Evolutionary conservation across 495 filamentous ascomycete genomes (phyloP).

Genomic region (Clohesyomyces aquaticus): DNA sequence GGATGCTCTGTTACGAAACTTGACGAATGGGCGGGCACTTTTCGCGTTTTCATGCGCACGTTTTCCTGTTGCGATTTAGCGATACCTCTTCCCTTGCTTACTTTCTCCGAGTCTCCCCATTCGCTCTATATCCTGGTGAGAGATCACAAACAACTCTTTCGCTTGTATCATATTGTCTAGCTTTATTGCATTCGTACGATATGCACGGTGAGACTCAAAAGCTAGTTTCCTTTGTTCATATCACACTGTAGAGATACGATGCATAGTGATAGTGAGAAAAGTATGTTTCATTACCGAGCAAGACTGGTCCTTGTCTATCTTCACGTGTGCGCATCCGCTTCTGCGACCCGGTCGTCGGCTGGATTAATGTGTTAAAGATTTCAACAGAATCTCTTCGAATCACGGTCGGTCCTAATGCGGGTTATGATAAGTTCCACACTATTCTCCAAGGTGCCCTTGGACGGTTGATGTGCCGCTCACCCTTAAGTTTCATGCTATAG

Average conservation of each 20-base stretch:
- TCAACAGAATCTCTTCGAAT: no score
- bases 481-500: background rate
- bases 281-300: background rate
- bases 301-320: background rate
- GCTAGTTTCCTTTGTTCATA: no score
- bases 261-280: constrained; percentile 5
- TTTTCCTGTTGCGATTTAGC: background rate
- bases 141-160: background rate
- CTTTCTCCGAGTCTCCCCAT: no score
- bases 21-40: background rate
- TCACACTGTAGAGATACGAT: background rate
- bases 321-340: background rate
- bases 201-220: background rate
- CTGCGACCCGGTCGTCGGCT: background rate
- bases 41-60: background rate
- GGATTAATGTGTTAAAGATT: no score
- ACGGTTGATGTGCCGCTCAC: background rate
- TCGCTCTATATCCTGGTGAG: background rate
- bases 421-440: background rate
- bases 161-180: constrained; percentile 9
- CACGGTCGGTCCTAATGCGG: no score
- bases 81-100: background rate
- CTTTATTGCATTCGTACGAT: background rate
- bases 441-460: no score
- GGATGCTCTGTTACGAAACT: background rate